phyloP scores from a whole-genome alignment of 2,329 filamentous ascomycete genomes.

The Dissoconium aciculare region DNA sequence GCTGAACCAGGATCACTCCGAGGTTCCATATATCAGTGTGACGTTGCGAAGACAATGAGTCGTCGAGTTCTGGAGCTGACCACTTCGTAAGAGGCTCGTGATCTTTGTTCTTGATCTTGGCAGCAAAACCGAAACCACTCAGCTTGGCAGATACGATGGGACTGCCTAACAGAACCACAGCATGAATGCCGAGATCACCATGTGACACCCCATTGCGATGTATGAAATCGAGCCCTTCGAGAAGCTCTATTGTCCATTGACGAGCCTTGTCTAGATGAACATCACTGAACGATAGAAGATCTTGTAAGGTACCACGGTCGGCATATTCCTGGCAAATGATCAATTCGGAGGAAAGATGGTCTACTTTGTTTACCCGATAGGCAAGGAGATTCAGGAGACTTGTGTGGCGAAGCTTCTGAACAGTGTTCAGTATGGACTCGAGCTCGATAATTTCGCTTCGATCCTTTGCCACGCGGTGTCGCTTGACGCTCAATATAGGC shows the following conservation, averaged over 20 bases:
- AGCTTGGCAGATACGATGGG: conserved; percentile 43
- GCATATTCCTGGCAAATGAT: conserved; percentile 18
- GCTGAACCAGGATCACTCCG: conserved; percentile 79
- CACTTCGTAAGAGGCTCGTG: conserved; percentile 11
- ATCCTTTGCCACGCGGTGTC: conserved; percentile 12
- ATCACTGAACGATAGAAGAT: conserved; percentile 60
- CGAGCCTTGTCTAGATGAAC: conserved; percentile 62
- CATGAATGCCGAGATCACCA: conserved; percentile 14
- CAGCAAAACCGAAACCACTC: conserved; percentile 57
- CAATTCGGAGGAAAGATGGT: conserved; percentile 11
- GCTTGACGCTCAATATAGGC: conserved; percentile 18
- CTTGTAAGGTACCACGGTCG: conserved; percentile 53
- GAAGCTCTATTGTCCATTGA: conserved; percentile 79
- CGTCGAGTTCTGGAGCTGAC: conserved; percentile 11
- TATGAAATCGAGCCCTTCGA: conserved; percentile 76
- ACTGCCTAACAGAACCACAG: conserved; percentile 13
- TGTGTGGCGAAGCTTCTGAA: conserved; percentile 60
- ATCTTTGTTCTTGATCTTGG: conserved; percentile 40
- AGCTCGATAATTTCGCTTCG: conserved; percentile 18
- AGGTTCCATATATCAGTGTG: conserved; percentile 95
- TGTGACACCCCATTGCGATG: conserved; percentile 76
- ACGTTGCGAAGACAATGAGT: conserved; percentile 28
- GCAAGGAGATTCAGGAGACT: conserved; percentile 69
- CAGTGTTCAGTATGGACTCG: conserved; percentile 42
- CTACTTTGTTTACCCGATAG: conserved; percentile 28